Conservation (phyloP, 768 basidiomycete species). For the Gymnopilus junonius region DNA sequence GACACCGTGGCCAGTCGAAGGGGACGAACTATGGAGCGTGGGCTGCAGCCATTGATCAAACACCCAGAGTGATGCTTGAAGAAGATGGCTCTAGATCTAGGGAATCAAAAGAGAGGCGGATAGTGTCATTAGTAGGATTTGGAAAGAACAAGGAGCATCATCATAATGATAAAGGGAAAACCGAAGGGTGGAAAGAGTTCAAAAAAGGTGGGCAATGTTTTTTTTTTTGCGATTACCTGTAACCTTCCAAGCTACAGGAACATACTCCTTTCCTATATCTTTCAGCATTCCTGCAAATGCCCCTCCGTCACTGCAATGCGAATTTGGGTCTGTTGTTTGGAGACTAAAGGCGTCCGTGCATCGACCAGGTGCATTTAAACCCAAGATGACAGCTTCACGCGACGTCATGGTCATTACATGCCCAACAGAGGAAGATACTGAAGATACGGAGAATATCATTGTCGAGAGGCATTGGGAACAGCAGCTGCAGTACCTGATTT, state of each 20-base stretch:
- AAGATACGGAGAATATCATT: slow-evolving; percentile 79
- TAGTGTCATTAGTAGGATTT: slow-evolving; percentile 43
- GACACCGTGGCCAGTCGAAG: slow-evolving; percentile 13
- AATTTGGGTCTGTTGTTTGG: slow-evolving; percentile 82
- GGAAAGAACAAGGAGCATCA: slow-evolving; percentile 34
- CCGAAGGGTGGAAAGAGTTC: slow-evolving; percentile 83
- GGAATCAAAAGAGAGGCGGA: slow-evolving; percentile 31
- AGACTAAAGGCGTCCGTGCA: slow-evolving; percentile 80
- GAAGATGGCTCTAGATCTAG: slow-evolving; percentile 14
- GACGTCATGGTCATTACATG: slow-evolving; percentile 78
- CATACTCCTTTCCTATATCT: slow-evolving; percentile 93
- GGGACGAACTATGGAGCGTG: slow-evolving; percentile 41
- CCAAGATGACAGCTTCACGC: slow-evolving; percentile 68
- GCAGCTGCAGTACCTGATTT: slow-evolving; percentile 82
- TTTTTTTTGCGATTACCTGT: not conserved
- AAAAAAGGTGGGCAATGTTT: slow-evolving; percentile 63
- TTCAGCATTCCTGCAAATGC: slow-evolving; percentile 82
- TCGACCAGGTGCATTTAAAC: slow-evolving; percentile 80
- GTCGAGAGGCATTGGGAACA: slow-evolving; percentile 92
- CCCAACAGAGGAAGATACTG: slow-evolving; percentile 84
- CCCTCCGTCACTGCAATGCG: slow-evolving; percentile 77
- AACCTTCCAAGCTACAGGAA: slow-evolving; percentile 51
- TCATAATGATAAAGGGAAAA: slow-evolving; percentile 42
- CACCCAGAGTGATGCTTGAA: not conserved
- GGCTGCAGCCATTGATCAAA: not conserved